These are phyloP conservation scores for Penicillium sp. DNA, from an alignment of 2,329 filamentous ascomycete species.

Conservation along the genomic window DNA sequence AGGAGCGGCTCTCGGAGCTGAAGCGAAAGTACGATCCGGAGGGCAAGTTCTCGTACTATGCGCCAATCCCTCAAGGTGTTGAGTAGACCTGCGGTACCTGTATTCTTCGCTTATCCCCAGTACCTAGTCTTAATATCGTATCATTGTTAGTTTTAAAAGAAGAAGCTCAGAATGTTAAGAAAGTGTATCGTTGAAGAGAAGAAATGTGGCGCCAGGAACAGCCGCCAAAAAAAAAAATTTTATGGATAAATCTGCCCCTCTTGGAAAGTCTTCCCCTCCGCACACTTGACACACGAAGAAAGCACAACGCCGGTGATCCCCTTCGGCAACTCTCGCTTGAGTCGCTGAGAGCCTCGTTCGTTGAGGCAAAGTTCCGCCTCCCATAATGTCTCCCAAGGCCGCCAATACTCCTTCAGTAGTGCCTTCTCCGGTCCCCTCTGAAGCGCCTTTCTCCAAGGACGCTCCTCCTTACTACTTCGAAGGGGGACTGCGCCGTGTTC, in stretches of 20 bases:
- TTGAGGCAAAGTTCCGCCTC: slow-evolving; percentile 38
- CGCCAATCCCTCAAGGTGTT: slow-evolving; percentile 12
- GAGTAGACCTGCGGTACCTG: background rate
- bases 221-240: background rate
- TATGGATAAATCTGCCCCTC: background rate
- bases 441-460: slow-evolving; percentile 19
- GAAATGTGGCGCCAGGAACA: slow-evolving; percentile 15
- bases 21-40: slow-evolving; percentile 39
- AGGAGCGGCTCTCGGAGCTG: slow-evolving; percentile 46
- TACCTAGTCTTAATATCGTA: background rate
- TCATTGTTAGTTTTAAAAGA: background rate
- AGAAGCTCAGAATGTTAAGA: background rate
- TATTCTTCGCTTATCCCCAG: background rate
- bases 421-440: slow-evolving; percentile 31
- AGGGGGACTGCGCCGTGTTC: slow-evolving; percentile 79
- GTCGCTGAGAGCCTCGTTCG: slow-evolving; percentile 46
- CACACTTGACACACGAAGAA: background rate
- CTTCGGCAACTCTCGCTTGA: slow-evolving; percentile 46
- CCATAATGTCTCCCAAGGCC: slow-evolving; percentile 45
- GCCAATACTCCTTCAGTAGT: slow-evolving; percentile 34
- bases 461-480: slow-evolving; percentile 80
- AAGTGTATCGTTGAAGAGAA: background rate
- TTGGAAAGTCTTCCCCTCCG: background rate
- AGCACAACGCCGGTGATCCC: background rate
- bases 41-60: slow-evolving; percentile 13